A percentile compares a stretch with the other conserved stretches of the same genome.
Conservation (phyloP, 192 early-diverging fungal genomes). For the Tieghemiomyces parasiticus region DNA sequence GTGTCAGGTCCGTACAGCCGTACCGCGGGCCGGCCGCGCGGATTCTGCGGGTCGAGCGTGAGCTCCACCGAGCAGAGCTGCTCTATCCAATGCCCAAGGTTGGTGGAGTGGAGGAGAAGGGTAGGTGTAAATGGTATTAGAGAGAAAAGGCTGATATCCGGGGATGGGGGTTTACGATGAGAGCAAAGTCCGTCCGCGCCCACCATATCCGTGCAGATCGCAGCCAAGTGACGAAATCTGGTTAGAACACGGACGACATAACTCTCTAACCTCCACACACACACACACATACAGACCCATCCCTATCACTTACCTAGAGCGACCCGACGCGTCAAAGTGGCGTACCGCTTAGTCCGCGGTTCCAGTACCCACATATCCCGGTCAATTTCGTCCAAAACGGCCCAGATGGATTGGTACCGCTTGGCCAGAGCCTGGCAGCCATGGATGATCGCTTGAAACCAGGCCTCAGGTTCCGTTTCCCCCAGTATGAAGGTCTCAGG, state of each 20-base stretch:
- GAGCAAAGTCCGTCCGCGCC: too few species aligned
- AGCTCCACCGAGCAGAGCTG: conserved; percentile 6
- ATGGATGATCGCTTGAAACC: not conserved
- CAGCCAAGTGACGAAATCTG: too few species aligned
- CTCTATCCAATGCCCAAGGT: too few species aligned
- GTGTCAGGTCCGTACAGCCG: conserved; percentile 4
- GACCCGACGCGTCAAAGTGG: not conserved
- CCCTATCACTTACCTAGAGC: too few species aligned
- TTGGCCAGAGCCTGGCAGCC: not conserved
- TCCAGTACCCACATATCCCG: conserved; percentile 8
- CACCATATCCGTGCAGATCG: too few species aligned
- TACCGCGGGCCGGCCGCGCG: not conserved
- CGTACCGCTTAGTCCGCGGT: not conserved
- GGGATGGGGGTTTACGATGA: too few species aligned
- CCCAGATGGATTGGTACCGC: conserved; percentile 1
- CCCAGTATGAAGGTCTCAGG: not conserved
- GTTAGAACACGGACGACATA: too few species aligned
- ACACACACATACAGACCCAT: too few species aligned
- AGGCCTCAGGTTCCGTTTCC: not conserved
- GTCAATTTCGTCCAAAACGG: conserved; percentile 5
- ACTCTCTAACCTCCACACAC: too few species aligned
- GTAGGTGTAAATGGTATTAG: too few species aligned
- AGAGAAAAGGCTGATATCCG: too few species aligned
- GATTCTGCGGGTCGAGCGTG: not conserved
- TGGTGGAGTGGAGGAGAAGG: too few species aligned